Conservation (phyloP, 2,329 filamentous ascomycete species). For the Aspergillus eucalypticola region DNA sequence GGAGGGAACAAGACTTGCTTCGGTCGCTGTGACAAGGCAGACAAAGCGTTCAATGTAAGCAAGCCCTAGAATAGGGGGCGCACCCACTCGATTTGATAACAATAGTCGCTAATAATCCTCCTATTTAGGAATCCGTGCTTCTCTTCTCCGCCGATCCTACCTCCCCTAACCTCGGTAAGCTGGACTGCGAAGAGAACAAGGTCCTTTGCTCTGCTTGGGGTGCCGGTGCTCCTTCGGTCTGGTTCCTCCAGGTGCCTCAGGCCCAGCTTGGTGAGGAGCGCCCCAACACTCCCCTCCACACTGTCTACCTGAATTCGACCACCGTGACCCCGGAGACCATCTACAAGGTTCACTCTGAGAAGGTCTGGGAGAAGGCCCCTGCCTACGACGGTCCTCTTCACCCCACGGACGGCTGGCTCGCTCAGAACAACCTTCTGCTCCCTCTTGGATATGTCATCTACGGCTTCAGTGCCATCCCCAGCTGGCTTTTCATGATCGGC, state of each 20-base stretch:
- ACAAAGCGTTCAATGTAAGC: constrained; percentile 54
- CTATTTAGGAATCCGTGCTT: constrained; percentile 51
- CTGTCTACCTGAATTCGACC: constrained; percentile 58
- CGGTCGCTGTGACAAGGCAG: constrained; percentile 57
- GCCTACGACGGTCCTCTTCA: constrained; percentile 62
- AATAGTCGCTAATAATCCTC: constrained; percentile 15
- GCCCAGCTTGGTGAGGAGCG: constrained; percentile 55
- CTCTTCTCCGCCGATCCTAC: constrained; percentile 56
- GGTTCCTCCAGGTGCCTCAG: constrained; percentile 59
- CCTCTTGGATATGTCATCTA: constrained; percentile 59
- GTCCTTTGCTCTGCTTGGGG: constrained; percentile 64
- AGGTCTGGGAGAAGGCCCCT: constrained; percentile 53
- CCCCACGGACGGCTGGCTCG: constrained; percentile 60
- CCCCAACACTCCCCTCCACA: constrained; percentile 55
- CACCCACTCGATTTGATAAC: background rate
- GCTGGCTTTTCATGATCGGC: constrained; percentile 65
- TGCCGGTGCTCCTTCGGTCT: constrained; percentile 56
- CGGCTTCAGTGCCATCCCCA: constrained; percentile 59
- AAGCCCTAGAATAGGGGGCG: constrained; percentile 8
- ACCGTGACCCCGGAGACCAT: constrained; percentile 58
- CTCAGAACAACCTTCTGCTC: constrained; percentile 54
- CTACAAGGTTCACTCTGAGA: constrained; percentile 58
- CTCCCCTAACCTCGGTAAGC: constrained; percentile 57
- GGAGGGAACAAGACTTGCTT: constrained; percentile 67
- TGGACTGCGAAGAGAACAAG: constrained; percentile 61